Conservation (phyloP, 768 basidiomycete species). For the Lactifluus hygrophoroides region DNA sequence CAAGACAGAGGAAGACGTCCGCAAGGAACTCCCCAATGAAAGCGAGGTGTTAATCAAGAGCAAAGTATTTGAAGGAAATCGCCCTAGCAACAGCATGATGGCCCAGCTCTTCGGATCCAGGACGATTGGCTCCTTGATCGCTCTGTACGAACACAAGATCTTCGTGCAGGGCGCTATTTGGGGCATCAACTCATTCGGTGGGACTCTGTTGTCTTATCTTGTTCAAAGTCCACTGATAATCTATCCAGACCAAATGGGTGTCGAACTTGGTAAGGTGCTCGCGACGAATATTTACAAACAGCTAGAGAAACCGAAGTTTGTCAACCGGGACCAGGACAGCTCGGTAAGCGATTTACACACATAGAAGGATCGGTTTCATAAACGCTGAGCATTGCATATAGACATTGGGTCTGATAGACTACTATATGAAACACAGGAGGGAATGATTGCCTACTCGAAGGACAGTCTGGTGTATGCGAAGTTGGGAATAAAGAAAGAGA, state of each 20-base stretch:
- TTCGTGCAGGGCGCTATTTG: constrained; percentile 95
- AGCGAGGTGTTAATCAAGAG: constrained; percentile 86
- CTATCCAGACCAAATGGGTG: constrained; percentile 91
- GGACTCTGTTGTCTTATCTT: constrained; percentile 19
- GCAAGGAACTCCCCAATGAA: constrained; percentile 53
- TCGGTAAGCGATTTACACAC: constrained; percentile 38
- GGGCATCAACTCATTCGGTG: constrained; percentile 98
- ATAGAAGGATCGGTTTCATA: neutral
- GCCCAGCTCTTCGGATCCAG: constrained; percentile 90
- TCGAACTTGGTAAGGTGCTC: constrained; percentile 94
- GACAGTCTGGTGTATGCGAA: neutral
- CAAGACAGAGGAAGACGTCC: constrained; percentile 87
- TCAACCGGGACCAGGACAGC: constrained; percentile 83
- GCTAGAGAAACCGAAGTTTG: constrained; percentile 69
- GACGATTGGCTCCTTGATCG: constrained; percentile 81
- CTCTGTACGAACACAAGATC: constrained; percentile 97
- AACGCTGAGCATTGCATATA: constrained; percentile 26
- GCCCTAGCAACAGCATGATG: constrained; percentile 92
- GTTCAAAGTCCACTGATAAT: neutral
- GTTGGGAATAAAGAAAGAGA: neutral
- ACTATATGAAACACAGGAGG: constrained; percentile 85
- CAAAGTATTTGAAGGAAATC: constrained; percentile 97
- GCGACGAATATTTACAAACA: constrained; percentile 94
- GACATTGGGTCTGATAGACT: constrained; percentile 96
- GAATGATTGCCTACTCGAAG: constrained; percentile 36